Conservation (phyloP, 805 yeast species). For the Saturnispora dispora region DNA sequence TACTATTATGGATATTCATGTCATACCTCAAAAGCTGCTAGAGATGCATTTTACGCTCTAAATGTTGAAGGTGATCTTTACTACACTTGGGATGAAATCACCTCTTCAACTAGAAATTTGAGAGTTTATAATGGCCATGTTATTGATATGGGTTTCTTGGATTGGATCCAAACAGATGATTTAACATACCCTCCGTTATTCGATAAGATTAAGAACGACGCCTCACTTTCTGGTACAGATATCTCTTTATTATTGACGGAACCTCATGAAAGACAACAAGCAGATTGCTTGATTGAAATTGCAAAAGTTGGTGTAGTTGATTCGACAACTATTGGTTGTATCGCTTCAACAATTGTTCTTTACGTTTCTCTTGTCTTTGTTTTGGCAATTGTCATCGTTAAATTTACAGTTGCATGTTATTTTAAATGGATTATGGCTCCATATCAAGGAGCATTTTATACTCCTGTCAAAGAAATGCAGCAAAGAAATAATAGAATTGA, state of each 20-base stretch:
- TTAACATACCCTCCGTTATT: constrained; percentile 66
- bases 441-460: constrained; percentile 63
- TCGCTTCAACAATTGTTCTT: constrained; percentile 80
- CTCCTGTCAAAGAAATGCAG: constrained; percentile 48
- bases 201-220: constrained; percentile 48
- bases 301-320: constrained; percentile 85
- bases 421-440: constrained; percentile 78
- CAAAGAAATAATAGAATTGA: constrained; percentile 64
- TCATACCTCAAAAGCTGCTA: constrained; percentile 65
- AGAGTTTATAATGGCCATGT: constrained; percentile 88
- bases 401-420: constrained; percentile 80
- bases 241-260: constrained; percentile 64
- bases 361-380: constrained; percentile 77
- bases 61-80: constrained; percentile 63
- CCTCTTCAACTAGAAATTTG: constrained; percentile 59
- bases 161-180: constrained; percentile 67
- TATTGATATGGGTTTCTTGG: constrained; percentile 64
- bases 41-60: constrained; percentile 56
- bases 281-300: constrained; percentile 77
- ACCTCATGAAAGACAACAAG: constrained; percentile 58
- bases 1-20: constrained; percentile 86
- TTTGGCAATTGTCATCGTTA: constrained; percentile 64
- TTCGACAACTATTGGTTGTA: constrained; percentile 85
- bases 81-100: constrained; percentile 85
- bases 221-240: constrained; percentile 64